Percentiles rank a stretch among this genome's conserved stretches.
Evolutionary conservation across 2,329 filamentous ascomycete genomes (phyloP).

Genomic region (Nigrospora oryzae): DNA sequence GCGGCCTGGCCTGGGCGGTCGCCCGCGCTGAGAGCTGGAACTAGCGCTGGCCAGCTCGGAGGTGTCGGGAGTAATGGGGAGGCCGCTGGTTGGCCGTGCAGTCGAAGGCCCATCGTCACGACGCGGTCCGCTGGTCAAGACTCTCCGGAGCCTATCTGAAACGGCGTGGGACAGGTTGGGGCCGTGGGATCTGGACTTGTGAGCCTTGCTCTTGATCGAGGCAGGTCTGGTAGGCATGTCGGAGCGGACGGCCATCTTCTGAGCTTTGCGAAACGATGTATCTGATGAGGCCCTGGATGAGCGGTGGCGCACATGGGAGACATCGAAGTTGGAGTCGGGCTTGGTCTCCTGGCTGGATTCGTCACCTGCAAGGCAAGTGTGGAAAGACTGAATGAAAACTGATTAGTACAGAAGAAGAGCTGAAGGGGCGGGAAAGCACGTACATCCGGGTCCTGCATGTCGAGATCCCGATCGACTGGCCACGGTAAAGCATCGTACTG

Average conservation of each 20-base stretch:
- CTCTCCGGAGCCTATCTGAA: slow-evolving; percentile 30
- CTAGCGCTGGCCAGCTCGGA: slow-evolving; percentile 31
- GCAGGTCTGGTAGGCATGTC: slow-evolving; percentile 22
- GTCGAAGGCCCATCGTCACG: slow-evolving; percentile 14
- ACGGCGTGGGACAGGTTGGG: slow-evolving; percentile 19
- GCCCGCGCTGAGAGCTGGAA: neutral
- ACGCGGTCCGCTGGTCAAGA: slow-evolving; percentile 20
- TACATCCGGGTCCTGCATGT: neutral
- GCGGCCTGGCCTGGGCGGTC: slow-evolving; percentile 31
- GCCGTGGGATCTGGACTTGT: slow-evolving; percentile 17
- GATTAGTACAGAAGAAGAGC: neutral
- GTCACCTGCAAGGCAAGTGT: slow-evolving; percentile 11
- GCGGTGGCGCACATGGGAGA: slow-evolving; percentile 16
- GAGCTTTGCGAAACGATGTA: slow-evolving; percentile 19
- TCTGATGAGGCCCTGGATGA: slow-evolving; percentile 15
- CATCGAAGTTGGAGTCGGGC: slow-evolving; percentile 21
- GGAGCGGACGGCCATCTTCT: slow-evolving; percentile 21
- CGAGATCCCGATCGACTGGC: slow-evolving; percentile 16
- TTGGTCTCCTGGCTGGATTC: slow-evolving; percentile 16
- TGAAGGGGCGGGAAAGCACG: neutral
- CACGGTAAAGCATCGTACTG: slow-evolving; percentile 44
- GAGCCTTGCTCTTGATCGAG: slow-evolving; percentile 19
- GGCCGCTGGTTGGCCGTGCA: slow-evolving; percentile 12
- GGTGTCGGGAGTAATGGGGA: slow-evolving; percentile 51
- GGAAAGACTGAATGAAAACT: slow-evolving; percentile 12